phyloP scores from a whole-genome alignment of 192 early-diverging fungal species.

The Pilaira anomala region DNA sequence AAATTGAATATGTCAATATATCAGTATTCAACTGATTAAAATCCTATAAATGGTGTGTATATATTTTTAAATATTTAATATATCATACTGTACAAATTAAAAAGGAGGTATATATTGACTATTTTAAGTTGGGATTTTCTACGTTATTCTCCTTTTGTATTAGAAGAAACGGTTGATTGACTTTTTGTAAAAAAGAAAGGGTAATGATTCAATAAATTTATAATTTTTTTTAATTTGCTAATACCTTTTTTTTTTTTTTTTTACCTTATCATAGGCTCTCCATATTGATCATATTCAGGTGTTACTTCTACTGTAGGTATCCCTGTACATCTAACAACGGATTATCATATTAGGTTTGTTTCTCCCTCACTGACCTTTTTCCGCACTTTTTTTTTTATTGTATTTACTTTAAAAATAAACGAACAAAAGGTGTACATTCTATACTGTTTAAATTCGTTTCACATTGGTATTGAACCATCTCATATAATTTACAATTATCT shows the following conservation, averaged over 20 bases:
- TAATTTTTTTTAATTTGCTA: background rate
- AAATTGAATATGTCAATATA: too few relatives aligned
- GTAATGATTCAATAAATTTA: too few relatives aligned
- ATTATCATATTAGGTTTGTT: too few relatives aligned
- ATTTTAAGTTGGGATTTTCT: background rate
- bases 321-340: conserved; percentile 13
- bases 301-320: conserved; percentile 21
- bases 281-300: conserved; percentile 7
- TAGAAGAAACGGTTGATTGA: background rate
- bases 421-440: conserved; percentile 19
- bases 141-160: background rate
- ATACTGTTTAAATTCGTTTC: conserved; percentile 15
- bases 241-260: background rate
- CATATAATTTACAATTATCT: conserved; percentile 21
- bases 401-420: conserved; percentile 20
- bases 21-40: too few relatives aligned
- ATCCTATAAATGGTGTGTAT: too few relatives aligned
- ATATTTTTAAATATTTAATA: too few relatives aligned
- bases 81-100: too few relatives aligned
- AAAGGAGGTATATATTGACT: too few relatives aligned
- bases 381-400: background rate
- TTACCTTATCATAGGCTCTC: background rate
- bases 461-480: conserved; percentile 32
- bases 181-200: too few relatives aligned
- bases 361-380: too few relatives aligned